Evolutionary conservation across 495 filamentous ascomycete species (phyloP), one percentile per base, ranked within the genome.

Genomic region (Hypoxylon perforatum): DNA sequence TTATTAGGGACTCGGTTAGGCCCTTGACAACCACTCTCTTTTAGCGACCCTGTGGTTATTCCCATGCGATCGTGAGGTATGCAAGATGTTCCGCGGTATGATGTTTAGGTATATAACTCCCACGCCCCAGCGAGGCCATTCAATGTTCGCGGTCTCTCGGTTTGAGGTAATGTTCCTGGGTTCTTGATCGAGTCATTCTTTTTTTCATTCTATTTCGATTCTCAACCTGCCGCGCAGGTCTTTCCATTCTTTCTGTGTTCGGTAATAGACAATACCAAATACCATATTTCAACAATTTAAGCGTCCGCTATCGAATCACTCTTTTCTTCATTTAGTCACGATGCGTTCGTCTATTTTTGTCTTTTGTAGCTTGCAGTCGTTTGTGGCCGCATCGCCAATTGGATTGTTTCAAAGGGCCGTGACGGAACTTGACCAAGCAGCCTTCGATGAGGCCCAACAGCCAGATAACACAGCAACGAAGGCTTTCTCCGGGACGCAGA

Each of bases 391-490:
- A 18, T 68, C 71, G 19, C 67, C 71, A 0, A 65, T 73, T 22
- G 36, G 46, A 39, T 36, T 60, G 21, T 48, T 66, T 3, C 72
- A 60, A n/a, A 76, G 79, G 30, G 65, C 75, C 4, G 82, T 84
- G 30, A 58, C 71, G 18, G 69, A 77, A 4, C 75, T 86, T 8
- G 67, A 86, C 47, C 65, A 80, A 53, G 79, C 66, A 6, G 83
- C 83, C 25, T 80, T 79, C 38, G 79, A 78, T 10, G 83, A 85
- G 63, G 83, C 83, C 15, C 82, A 86, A 9, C 75, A 77, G 50
- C 74, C 75, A 11, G 83, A 85, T 57, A 65, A 72, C 47, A 78
- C 73, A 19, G 84, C 83, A 30, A 85, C 81, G 0, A 76, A 76
- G 25, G 82, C 82, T 1, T 79, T 84, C 45, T 80, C 81, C 30